phyloP scores from a whole-genome alignment of 2,329 filamentous ascomycete species.

The Penicillium sp. region DNA sequence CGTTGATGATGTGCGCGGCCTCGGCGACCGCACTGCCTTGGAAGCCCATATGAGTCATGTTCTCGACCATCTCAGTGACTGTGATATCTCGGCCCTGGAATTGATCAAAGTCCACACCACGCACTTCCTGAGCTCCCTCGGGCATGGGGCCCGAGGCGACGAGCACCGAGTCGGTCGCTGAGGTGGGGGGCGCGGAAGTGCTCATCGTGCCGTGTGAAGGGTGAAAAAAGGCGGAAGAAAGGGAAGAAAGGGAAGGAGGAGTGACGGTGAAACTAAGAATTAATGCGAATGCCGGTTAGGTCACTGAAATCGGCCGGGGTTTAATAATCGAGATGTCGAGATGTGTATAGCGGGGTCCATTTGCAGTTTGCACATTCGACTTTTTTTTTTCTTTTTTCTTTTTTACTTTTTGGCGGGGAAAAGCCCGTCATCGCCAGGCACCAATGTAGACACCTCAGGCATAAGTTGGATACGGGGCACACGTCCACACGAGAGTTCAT shows the following conservation, averaged over 20 bases:
- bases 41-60: slow-evolving; percentile 86
- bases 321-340: neutral
- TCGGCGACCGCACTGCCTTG: slow-evolving; percentile 82
- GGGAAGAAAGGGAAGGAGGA: neutral
- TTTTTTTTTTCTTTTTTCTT: neutral
- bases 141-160: slow-evolving; percentile 84
- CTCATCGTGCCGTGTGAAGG: slow-evolving; percentile 22
- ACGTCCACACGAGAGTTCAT: neutral
- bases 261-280: neutral
- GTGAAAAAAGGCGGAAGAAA: slow-evolving; percentile 48
- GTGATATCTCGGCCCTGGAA: slow-evolving; percentile 75
- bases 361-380: neutral
- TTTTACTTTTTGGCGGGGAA: slow-evolving; percentile 27
- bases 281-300: neutral
- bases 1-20: slow-evolving; percentile 89
- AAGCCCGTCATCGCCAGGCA: slow-evolving; percentile 10
- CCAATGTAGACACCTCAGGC: neutral
- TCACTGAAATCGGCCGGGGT: neutral
- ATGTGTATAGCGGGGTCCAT: neutral
- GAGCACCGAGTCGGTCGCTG: slow-evolving; percentile 80
- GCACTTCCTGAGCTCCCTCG: slow-evolving; percentile 76
- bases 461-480: neutral
- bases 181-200: slow-evolving; percentile 58
- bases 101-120: slow-evolving; percentile 90
- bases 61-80: slow-evolving; percentile 79